Evolutionary conservation across 495 filamentous ascomycete species (phyloP), one percentile per base, ranked within the genome.

Genomic region (Niebla homalea): DNA sequence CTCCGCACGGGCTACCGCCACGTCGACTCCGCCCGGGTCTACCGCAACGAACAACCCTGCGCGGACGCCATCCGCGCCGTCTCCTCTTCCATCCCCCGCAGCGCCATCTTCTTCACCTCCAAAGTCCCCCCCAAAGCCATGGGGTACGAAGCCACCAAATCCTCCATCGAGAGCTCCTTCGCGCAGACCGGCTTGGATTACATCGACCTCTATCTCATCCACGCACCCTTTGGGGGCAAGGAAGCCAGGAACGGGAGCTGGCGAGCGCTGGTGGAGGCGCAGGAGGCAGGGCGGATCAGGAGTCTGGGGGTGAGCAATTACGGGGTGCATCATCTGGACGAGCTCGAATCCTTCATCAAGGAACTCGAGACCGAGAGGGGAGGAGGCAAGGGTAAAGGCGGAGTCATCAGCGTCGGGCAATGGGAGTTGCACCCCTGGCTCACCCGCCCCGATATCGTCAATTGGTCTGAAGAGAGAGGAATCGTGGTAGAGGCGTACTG

Each of bases 351-450:
- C 54, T 83, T 87, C 62, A 89, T 89, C 55, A 73, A 78, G 53
- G 71, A 81, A 61, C 67, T 79, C 5, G 79, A 83, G 56, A 60
- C 56, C 15, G 72, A 78, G 58, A 68, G 78, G 48, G 74, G 75
- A 4, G 15, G n/a, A n/a, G 22, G 22, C 8, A 72, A 75, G 54
- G 84, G 83, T 7, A 79, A 74, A 47, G 87, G 83, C 11, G 86
- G 85, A 3, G 67, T 87, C 19, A 73, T 96, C 58, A 80, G 78
- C 45, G 85, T 94, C 7, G 86, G 85, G 11, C 89, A 94, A 63
- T 85, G 86, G 60, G 89, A 96, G 67, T 68, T 96, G 16, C 90
- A 97, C 60, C 89, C 89, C 0, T 94, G 87, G 86, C 78, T 83
- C n/a, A 70, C 78, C 3, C 71, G 89, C 11, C 69, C 70, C 6